phyloP scores from a whole-genome alignment of 2,329 filamentous ascomycete species.

The Cladophialophora immunda region DNA sequence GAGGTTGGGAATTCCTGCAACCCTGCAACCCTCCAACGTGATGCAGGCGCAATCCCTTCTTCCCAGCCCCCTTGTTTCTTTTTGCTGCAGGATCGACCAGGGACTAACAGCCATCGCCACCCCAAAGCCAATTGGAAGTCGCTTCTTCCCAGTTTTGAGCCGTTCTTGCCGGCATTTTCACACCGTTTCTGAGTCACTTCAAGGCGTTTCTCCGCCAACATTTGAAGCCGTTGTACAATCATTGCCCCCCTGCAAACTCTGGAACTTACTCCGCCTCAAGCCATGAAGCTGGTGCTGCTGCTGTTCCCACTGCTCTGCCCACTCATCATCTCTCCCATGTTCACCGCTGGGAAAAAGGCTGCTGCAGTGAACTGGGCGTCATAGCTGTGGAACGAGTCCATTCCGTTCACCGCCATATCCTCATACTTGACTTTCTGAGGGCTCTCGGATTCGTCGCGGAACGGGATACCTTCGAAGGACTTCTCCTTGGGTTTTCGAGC shows the following conservation, averaged over 20 bases:
- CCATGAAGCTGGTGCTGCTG: conserved; percentile 23
- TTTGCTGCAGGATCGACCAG: background rate
- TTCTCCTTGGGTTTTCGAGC: conserved; percentile 24
- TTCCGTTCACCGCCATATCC: conserved; percentile 13
- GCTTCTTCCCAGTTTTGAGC: background rate
- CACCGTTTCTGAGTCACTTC: conserved; percentile 7
- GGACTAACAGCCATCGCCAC: background rate
- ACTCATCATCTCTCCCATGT: conserved; percentile 18
- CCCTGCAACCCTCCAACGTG: background rate
- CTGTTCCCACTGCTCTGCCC: conserved; percentile 19
- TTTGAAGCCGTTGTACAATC: background rate
- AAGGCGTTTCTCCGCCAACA: background rate
- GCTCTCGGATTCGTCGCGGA: conserved; percentile 27
- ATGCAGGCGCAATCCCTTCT: background rate
- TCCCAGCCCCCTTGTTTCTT: background rate
- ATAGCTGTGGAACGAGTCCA: conserved; percentile 19
- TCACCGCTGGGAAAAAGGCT: conserved; percentile 22
- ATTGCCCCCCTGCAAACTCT: background rate
- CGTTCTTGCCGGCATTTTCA: background rate
- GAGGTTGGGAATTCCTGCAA: conserved; percentile 26
- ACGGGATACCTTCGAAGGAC: conserved; percentile 27
- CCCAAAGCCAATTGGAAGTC: conserved; percentile 2
- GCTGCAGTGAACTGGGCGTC: conserved; percentile 16
- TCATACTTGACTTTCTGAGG: conserved; percentile 24
- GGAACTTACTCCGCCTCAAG: conserved; percentile 7